Evolutionary conservation across 2,329 filamentous ascomycete species (phyloP), one percentile per base, ranked within the genome.

Genomic region (Colletotrichum sp.): DNA sequence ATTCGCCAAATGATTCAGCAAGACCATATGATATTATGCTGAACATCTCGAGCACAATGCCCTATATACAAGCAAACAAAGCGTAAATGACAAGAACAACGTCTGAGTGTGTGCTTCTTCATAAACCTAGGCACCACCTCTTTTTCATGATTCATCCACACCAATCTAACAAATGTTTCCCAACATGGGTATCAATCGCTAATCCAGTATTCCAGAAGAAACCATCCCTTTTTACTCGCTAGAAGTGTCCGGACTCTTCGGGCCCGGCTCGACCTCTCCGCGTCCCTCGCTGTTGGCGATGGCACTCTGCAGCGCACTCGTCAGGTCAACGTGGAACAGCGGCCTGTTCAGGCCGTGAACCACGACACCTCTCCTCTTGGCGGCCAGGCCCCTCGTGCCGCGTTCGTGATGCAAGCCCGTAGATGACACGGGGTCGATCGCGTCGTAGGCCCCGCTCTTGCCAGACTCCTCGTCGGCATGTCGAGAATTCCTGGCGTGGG

Each of bases 271-370:
- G 1, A 21, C 59, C 34, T 73, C 69, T 5, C 84, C 81, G 69
- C 89, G 86, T 1, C 88, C 89, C 84, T 95, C 91, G 1, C 95
- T 90, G 79, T 98, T 98, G 34, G 93, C 92, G 80, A 98, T 92
- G 4, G 96, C 96, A 80, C 93, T 95, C 84, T 98, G 95, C 79
- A 99, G 85, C 8, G 97, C 97, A 81, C 93, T 96, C 6, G 95
- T 97, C 68, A 99, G 86, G 83, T 99, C 97, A 69, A 98, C 92
- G 83, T 99, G 97, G 90, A 99, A 99, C 79, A 98, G 90, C 6
- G 97, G 96, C 79, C 95, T 88, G 84, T 98, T 97, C 78, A 98
- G 87, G n/a, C 96, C 95, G 79, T 96, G 94, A 18, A 99, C 93
- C 6, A 95, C 90, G 3, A 94, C 93, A 32, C 83, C 89, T 79